Evolutionary conservation across 345 rosid genomes (phyloP), one percentile per base, ranked within the genome.

Genomic region (Citrus reticulata): DNA sequence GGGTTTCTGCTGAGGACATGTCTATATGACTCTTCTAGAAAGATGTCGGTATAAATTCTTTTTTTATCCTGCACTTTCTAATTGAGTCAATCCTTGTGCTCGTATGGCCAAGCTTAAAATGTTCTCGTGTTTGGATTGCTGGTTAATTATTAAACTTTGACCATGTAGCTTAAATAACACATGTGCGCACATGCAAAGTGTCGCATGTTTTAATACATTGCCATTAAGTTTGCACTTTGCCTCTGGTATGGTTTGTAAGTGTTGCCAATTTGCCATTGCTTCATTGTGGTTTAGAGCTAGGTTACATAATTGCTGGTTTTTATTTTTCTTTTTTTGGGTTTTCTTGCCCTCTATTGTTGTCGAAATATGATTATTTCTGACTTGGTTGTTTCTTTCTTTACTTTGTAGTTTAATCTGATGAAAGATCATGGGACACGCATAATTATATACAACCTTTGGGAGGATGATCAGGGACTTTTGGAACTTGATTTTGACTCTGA

Each of bases 371-470:
- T 55, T 55, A 58, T 42, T 75, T 37, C 35, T 71, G 6, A 34
- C 40, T 71, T 67, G 80, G 55, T 65, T 60, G 27, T 46, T 78
- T 54, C 51, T 42, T 83, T 55, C 63, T 70, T 62, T 68, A 68
- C 78, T 49, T 40, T 88, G 80, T 79, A 95, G 99, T 93, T 95
- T 78, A 83, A 84, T 83, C 74, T 82, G 78, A 91, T 93, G 93
- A 86, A 86, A 58, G 93, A 89, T 73, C 92, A 84, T 66, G 99
- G 99, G 70, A 95, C 99, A 57, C 89, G 91, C 24, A 85, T 95
- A 82, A 83, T 93, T 59, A 91, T 95, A 76, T 95, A 95, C 87
- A 92, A 95, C 78, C 89, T 95, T 63, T 95, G 99, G 99, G 98
- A 93, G 84, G 93, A 95, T 88, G 99, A 95, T 70, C 85, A 90